Base-by-base conservation (phyloP, 75 land plant species). In the Picea sitchensis region DNA sequence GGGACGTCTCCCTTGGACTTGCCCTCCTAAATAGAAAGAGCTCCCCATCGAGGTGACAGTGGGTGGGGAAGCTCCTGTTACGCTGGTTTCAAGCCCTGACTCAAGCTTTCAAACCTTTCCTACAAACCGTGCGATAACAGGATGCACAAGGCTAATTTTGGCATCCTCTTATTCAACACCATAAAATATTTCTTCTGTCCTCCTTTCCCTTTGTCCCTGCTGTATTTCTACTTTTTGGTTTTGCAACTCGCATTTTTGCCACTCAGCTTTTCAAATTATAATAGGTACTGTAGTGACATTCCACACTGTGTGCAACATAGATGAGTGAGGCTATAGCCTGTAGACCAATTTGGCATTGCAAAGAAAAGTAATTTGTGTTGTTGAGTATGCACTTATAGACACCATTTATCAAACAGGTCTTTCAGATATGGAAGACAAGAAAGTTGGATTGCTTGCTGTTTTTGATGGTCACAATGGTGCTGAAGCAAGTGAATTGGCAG, bases 391-490 rank as follows among this genome's bases (percentile, higher is more conserved):
- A 7, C 21, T 18, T 60, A 60, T 32, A 71, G n/a, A 71, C n/a
- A 21, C 23, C 74, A 71, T 14, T 44, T 44, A 11, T 44, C 3
- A 71, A 71, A 58, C 84, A 91, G 91, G 91, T 26, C 20, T n/a
- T 13, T 54, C 32, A 3, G 87, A 91, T 59, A 21, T 86, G 69
- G 80, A 65, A 75, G 86, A 86, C 65, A 79, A 85, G 58, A 81
- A 36, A 63, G 92, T 94, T 36, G 92, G 95, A 38, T 76, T 96
- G 58, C 78, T 91, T 75, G 99, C 95, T 13, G 91, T 96, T 64
- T 96, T 96, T 88, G 99, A 96, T 88, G 99, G 97, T 65, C 99
- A 96, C 73, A 94, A 92, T 89, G 99, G 99, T 58, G 87, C 86
- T 59, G 96, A 96, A 86, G 99, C 97, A 65, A 96, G 99, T 88